Evolutionary conservation across 345 rosid species (phyloP), one percentile per base, ranked within the genome.

Genomic region (Brassica carinata): DNA sequence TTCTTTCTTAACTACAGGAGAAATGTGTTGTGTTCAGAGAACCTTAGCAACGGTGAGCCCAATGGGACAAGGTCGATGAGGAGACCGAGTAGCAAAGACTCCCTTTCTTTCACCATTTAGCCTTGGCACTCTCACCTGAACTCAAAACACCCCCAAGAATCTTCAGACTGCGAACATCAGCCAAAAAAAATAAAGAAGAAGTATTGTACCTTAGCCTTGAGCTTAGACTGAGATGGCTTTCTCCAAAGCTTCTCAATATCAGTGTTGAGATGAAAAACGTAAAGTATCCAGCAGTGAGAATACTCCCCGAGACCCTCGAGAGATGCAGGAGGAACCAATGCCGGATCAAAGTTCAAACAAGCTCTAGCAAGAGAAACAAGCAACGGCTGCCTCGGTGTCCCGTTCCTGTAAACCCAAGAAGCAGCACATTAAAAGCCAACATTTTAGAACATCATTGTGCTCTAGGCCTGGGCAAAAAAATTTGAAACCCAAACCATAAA

Each of bases 41-140:
- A 95, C 98, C 97, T 91, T 93, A 62, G 97, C 99, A 81, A 90
- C 94, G 8, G 98, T 93, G 53, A 95, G 96, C 3, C 98, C 97
- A 48, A 95, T 89, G 33, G 99, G 99, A 75, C 98, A 91, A 19
- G 91, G 98, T 45, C 97, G 88, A 87, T 95, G 98, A 51, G 98
- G 98, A 69, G 98, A 87, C 68, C 96, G 83, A 38, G 99, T 95
- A 76, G 97, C 94, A 83, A 95, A 89, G 77, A 91, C 94, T 83
- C 98, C 99, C 79, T 86, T 85, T 83, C 85, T 89, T 67, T 79
- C 88, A 11, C 99, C 99, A 75, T 90, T 90, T 74, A 95, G 72
- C 85, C 91, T 88, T n/a, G 98, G 98, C 77, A 93, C 99, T 87
- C 98, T 92, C 76, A 95, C 99, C 29, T 27, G 29, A 27, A 27